Percentiles rank a stretch among this genome's conserved stretches.
These are phyloP conservation scores for Calonectria multiphialidica DNA, from an alignment of 2,329 filamentous ascomycete species.

Conservation along the genomic window DNA sequence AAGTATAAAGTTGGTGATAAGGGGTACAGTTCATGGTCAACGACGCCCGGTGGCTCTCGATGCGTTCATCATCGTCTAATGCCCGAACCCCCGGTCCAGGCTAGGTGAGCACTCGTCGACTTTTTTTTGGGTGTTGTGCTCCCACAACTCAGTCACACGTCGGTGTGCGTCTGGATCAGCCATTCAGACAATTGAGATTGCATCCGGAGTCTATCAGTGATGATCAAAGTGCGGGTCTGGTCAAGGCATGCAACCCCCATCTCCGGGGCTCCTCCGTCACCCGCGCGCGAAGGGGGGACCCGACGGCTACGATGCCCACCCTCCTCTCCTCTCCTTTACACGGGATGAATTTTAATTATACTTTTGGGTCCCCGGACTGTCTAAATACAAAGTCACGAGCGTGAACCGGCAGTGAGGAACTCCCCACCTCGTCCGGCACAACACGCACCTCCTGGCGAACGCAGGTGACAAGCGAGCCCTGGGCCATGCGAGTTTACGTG, in stretches of 20 bases:
- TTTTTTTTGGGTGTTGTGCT: neutral
- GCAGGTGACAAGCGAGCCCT: neutral
- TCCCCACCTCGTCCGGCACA: neutral
- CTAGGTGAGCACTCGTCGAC: neutral
- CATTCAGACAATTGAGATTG: neutral
- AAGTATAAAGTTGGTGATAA: neutral
- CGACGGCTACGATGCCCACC: neutral
- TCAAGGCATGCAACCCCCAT: constrained; percentile 8
- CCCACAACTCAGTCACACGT: neutral
- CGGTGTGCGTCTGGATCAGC: constrained; percentile 5
- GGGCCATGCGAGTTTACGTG: neutral
- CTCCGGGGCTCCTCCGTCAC: neutral
- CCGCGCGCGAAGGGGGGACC: neutral
- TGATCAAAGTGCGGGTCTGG: constrained; percentile 10
- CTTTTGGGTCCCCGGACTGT: neutral
- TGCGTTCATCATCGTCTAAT: neutral
- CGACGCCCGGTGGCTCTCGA: neutral
- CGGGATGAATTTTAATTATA: neutral
- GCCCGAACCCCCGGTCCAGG: neutral
- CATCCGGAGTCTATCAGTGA: neutral
- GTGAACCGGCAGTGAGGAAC: neutral
- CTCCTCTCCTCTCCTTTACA: neutral
- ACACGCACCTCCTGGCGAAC: neutral
- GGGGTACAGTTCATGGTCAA: neutral
- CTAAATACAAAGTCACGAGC: constrained; percentile 7